Evolutionary conservation across 2,329 filamentous ascomycete species (phyloP), one percentile per base, ranked within the genome.

Genomic region (Dendrostoma leiphaemia): DNA sequence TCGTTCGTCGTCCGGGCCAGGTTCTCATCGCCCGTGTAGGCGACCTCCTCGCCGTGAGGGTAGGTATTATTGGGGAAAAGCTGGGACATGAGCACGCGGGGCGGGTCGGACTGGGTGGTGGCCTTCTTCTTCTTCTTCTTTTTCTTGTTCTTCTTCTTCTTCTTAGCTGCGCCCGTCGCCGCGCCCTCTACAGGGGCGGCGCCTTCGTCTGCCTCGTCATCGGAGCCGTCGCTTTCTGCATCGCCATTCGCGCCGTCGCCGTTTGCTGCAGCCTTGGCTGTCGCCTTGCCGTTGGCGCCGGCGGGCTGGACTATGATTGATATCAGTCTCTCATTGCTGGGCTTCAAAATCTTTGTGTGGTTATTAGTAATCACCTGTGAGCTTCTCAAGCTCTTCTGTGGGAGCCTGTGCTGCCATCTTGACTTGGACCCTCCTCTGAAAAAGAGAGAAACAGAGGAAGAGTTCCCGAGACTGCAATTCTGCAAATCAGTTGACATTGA

Each of bases 121-220:
- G 85, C 78, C 15, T 70, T 69, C 71, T 79, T 80, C 73, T 81
- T 80, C 70, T 85, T 88, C 80, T 88, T 88, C 77, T 84, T 88
- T 70, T 84, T 85, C 68, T 85, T 82, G 74, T 84, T 87, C 78
- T 86, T 90, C 80, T 90, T 91, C 79, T 92, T 93, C 75, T 91
- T 91, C 69, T 88, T 88, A 45, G 68, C 68, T 38, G 66, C 68
- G 48, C 66, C 71, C 26, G 72, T 70, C 59, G 72, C 72, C 6
- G 70, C 69, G 23, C 64, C 71, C 35, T 62, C 69, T 8, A 67
- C 67, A 6, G 72, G 74, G 6, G 68, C 68, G 13, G 67, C 65
- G 8, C 66, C 65, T 17, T 72, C 75, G 19, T 79, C 78, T 3
- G 74, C 76, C 9, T 81, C 79, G 46, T 81, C 79, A 24, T 78